Base-by-base conservation (phyloP, 805 yeast species). In the Monosporozyma aquatica region DNA sequence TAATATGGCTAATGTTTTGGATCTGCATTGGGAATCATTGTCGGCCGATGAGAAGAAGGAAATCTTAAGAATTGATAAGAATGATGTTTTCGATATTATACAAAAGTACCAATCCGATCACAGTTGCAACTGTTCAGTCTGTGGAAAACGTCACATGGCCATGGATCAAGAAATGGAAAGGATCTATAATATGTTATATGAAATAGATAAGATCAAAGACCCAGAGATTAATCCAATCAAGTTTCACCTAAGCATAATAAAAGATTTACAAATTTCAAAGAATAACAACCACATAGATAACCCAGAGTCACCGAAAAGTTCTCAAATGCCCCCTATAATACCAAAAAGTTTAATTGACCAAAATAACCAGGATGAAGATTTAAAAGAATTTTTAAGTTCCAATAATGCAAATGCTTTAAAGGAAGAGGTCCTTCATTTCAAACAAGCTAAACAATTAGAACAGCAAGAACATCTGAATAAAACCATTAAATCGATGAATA, bases 141-240 rank as follows among this genome's bases (percentile, higher is more conserved):
- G 96, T 64, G 90, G 89, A 2, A 73, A 84, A 37, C 80, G 82
- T 50, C 77, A 80, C 53, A 62, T 68, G 40, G 76, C 85, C 13
- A 74, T 86, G 48, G 92, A 83, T 55, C 78, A 76, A 50, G 95
- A 85, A 57, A 70, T 87, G 53, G 87, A 80, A 52, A 74, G 74
- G 43, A 72, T 85, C 6, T 86, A 83, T 56, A 81, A 81, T 47
- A 75, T 77, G 14, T 78, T 80, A 53, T 80, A 78, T 47, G 78
- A 74, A 29, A 75, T 67, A 40, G 68, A 71, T 30, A 70, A 65
- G 45, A 54, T 52, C 20, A 50, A 51, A 18, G 58, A 61, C 34
- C 57, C 64, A 3, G 62, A 56, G 29, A 51, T 59, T 18, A 60
- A 54, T 37, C 61, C 59, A 27, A 50, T 60, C 10, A 58, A 58